Base-by-base conservation (phyloP, 345 rosid species). In the Psidium guajava region DNA sequence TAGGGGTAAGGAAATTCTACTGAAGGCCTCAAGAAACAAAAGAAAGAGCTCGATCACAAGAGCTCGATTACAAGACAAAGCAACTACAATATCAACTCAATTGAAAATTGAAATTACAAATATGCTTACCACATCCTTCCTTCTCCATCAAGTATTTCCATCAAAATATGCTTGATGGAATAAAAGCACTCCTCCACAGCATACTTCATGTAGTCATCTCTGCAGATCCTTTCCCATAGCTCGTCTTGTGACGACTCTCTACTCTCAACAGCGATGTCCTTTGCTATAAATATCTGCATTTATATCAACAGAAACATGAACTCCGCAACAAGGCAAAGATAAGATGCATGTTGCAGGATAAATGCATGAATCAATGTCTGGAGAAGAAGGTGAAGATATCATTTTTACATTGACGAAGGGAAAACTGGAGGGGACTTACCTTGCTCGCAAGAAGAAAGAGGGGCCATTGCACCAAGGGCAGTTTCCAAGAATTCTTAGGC, bases 391-490 rank as follows among this genome's bases (percentile, higher is more conserved):
- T 69, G 77, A 69, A 18, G 77, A 32, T 69, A 24, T 69, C 10
- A 6, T 32, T 69, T 69, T 8, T 18, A 36, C 77, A 32, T 15
- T 28, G 40, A 61, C 77, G 22, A 69, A 32, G 77, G 75, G 77
- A 69, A 69, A 32, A 69, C 9, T 69, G 44, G 9, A 20, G 74
- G 0, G 22, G 83, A 27, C 83, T 86, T 84, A 95, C 99, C 98
- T 97, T 97, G 96, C 98, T 97, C 84, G 98, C 92, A 91, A 97
- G 99, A 90, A 97, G 98, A 92, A 97, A 97, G 81, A 96, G 98
- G 25, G 99, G 99, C 98, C 98, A 97, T 89, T 96, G 98, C 81
- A 97, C 95, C 90, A 97, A 86, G 24, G 91, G 92, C 74, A 96
- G 95, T 85, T 89, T 90, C 85, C 98, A 96, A 73, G 98, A 92